A percentile compares a stretch with the other conserved stretches of the same genome.
phyloP scores from a whole-genome alignment of 2,329 filamentous ascomycete species.

The Xylaria sp. region DNA sequence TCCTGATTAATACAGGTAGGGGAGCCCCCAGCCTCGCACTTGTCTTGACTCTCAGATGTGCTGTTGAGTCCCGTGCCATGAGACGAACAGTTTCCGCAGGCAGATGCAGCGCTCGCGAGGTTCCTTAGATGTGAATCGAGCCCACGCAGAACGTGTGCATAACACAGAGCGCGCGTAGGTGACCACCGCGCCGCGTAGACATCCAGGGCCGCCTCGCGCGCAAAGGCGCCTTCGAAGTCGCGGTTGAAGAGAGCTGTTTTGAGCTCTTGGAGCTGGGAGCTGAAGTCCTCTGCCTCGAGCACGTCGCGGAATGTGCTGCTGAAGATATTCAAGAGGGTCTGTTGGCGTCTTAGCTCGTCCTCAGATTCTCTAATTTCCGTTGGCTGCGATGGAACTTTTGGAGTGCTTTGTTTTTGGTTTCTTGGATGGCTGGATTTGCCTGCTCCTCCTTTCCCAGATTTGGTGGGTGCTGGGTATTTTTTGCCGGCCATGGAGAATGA shows the following conservation, averaged over 20 bases:
- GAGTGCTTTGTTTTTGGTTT: slow-evolving; percentile 7
- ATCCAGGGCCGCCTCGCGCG: slow-evolving; percentile 71
- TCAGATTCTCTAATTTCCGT: slow-evolving; percentile 4
- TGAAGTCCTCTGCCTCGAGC: slow-evolving; percentile 59
- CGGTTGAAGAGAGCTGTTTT: slow-evolving; percentile 88
- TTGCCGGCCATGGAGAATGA: slow-evolving; percentile 19
- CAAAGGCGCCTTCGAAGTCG: slow-evolving; percentile 86
- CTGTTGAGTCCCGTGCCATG: background rate
- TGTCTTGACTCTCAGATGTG: background rate
- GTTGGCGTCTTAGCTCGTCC: slow-evolving; percentile 37
- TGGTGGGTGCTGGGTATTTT: slow-evolving; percentile 24
- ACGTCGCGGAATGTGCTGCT: slow-evolving; percentile 63
- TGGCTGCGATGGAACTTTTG: slow-evolving; percentile 6
- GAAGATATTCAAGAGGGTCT: slow-evolving; percentile 45
- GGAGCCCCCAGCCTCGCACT: background rate
- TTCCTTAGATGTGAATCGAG: slow-evolving; percentile 45
- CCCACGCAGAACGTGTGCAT: slow-evolving; percentile 67
- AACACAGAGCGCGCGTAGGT: slow-evolving; percentile 84
- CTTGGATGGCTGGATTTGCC: slow-evolving; percentile 10
- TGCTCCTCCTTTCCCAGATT: slow-evolving; percentile 20
- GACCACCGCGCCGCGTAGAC: slow-evolving; percentile 94
- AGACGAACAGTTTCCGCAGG: background rate
- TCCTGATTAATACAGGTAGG: background rate
- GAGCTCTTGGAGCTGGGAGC: slow-evolving; percentile 76
- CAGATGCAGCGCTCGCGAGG: slow-evolving; percentile 9